Percentiles rank a stretch among this genome's conserved stretches.
Evolutionary conservation across 306 rosid species (phyloP).

Genomic region (Cajanus cajan): DNA sequence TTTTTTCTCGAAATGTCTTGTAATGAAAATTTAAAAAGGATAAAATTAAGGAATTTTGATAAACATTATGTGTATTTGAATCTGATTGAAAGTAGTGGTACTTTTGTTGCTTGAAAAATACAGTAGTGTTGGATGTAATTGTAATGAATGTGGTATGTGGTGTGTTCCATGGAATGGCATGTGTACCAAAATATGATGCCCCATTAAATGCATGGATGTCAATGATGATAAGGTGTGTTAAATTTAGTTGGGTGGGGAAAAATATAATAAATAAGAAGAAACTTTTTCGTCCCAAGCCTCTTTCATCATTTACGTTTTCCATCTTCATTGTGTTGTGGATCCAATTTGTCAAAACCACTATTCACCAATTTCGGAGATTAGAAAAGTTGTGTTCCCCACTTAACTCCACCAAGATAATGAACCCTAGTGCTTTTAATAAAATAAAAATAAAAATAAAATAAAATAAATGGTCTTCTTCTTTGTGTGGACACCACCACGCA

Average conservation of each 20-base stretch:
- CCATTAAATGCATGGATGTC: slow-evolving; percentile 36
- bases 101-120: too few species aligned
- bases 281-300: slow-evolving; percentile 34
- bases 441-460: too few species aligned
- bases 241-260: slow-evolving; percentile 43
- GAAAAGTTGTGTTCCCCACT: slow-evolving; percentile 65
- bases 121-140: too few species aligned
- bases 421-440: slow-evolving; percentile 22
- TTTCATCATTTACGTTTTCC: slow-evolving; percentile 46
- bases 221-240: slow-evolving; percentile 31
- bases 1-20: too few species aligned
- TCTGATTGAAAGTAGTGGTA: too few species aligned
- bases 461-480: too few species aligned
- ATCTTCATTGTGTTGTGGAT: slow-evolving; percentile 33
- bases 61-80: too few species aligned
- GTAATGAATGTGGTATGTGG: not conserved
- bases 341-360: slow-evolving; percentile 48
- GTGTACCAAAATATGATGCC: slow-evolving; percentile 26
- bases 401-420: slow-evolving; percentile 38
- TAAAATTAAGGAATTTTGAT: too few species aligned
- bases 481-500: slow-evolving; percentile 32
- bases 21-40: too few species aligned
- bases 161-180: slow-evolving; percentile 24
- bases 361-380: slow-evolving; percentile 59
- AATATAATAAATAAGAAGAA: slow-evolving; percentile 29